A percentile compares a stretch with the other conserved stretches of the same genome.
phyloP scores from a whole-genome alignment of 106 monocot genomes.

The Phalaenopsis aphrodite region DNA sequence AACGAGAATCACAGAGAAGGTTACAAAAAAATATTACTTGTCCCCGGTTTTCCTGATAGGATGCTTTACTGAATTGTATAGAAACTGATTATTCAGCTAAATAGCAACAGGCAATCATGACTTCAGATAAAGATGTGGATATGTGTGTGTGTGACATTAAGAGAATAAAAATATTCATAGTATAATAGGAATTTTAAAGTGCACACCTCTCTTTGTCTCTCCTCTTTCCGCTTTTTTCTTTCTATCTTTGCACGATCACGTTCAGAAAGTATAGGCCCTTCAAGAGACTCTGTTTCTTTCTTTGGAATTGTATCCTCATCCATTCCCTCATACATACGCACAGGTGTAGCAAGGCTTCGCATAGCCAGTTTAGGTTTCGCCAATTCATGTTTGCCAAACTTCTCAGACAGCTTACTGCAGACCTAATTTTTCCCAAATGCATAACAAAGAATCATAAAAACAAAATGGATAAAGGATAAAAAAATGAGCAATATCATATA shows the following conservation, averaged over 20 bases:
- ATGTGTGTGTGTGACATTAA: not conserved
- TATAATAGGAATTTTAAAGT: not conserved
- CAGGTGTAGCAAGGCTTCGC: slow-evolving; percentile 73
- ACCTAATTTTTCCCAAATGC: slow-evolving; percentile 30
- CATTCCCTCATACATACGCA: slow-evolving; percentile 97
- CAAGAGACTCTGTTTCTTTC: slow-evolving; percentile 58
- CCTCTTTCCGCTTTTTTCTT: slow-evolving; percentile 92
- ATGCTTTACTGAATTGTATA: not conserved
- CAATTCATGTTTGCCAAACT: slow-evolving; percentile 87
- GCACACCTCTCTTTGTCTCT: slow-evolving; percentile 88
- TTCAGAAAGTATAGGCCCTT: slow-evolving; percentile 82
- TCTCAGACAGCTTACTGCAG: slow-evolving; percentile 71
- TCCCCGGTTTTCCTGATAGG: not conserved
- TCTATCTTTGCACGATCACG: slow-evolving; percentile 78
- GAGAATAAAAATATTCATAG: not conserved
- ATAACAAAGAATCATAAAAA: not conserved
- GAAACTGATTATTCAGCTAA: not conserved
- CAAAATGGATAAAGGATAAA: not conserved
- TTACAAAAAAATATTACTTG: not conserved
- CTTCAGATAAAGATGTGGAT: not conserved
- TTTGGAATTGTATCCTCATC: slow-evolving; percentile 63
- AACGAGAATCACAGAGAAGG: not conserved
- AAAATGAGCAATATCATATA: not conserved
- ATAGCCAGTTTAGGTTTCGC: slow-evolving; percentile 79
- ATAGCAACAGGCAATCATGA: not conserved